Conservation (phyloP, 1,139 yeast genomes). For the Pneumocystis sp. region DNA sequence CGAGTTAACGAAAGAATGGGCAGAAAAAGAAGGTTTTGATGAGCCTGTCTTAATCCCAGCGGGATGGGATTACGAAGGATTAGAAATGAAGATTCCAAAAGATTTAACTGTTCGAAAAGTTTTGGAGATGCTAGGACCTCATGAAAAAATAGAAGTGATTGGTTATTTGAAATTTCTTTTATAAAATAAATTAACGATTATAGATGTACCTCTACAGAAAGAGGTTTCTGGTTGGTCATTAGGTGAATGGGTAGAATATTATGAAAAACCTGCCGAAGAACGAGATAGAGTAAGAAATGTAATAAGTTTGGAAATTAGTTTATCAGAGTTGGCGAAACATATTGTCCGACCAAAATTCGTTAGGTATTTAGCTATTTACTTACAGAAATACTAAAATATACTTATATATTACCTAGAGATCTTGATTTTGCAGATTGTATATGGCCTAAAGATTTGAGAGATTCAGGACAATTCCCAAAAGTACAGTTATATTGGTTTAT, state of each 20-base stretch:
- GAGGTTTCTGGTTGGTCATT: conserved; percentile 47
- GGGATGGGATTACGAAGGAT: conserved; percentile 21
- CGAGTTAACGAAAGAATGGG: conserved; percentile 30
- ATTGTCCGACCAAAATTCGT: conserved; percentile 56
- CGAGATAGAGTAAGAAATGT: conserved; percentile 66
- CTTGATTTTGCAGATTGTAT: conserved; percentile 56
- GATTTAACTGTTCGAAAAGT: conserved; percentile 41
- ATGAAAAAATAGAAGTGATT: conserved; percentile 49
- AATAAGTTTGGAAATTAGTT: conserved; percentile 63
- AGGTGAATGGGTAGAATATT: conserved; percentile 63
- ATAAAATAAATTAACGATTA: conserved; percentile 17
- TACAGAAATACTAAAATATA: background rate
- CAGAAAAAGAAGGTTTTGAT: conserved; percentile 21
- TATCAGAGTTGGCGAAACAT: conserved; percentile 35
- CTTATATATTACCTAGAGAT: conserved; percentile 21
- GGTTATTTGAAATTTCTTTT: background rate
- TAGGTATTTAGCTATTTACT: background rate
- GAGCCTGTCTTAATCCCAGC: conserved; percentile 30
- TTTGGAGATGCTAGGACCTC: conserved; percentile 47
- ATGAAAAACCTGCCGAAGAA: conserved; percentile 30
- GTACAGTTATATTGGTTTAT: conserved; percentile 41
- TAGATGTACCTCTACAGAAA: conserved; percentile 75
- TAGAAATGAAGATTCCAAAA: conserved; percentile 33
- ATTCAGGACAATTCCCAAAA: conserved; percentile 33
- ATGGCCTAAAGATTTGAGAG: conserved; percentile 33